Percentiles rank a stretch among this genome's conserved stretches.
Conservation (phyloP, 352 stramenopile genomes). For the Phytophthora citrophthora region DNA sequence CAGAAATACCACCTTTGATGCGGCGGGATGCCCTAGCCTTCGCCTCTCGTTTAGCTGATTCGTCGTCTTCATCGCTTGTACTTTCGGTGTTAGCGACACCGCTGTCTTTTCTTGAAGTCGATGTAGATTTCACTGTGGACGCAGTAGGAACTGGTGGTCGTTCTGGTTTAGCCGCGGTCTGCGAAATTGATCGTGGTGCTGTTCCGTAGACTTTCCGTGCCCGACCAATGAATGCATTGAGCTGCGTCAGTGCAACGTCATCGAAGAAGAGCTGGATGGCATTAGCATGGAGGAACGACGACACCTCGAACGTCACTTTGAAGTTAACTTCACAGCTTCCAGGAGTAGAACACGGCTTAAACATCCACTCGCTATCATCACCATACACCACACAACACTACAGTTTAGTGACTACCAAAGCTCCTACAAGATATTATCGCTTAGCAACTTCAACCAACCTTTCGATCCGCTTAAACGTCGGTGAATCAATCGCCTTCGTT, state of each 20-base stretch:
- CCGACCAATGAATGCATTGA: constrained; percentile 83
- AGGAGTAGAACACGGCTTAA: constrained; percentile 54
- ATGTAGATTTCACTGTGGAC: constrained; percentile 7
- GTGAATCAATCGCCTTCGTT: constrained; percentile 81
- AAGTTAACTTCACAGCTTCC: constrained; percentile 78
- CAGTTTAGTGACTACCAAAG: constrained; percentile 12
- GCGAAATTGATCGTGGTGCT: constrained; percentile 14
- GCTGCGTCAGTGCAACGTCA: constrained; percentile 78
- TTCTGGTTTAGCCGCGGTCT: constrained; percentile 11
- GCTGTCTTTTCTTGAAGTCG: not conserved
- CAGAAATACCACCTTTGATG: constrained; percentile 60
- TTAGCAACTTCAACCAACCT: constrained; percentile 44
- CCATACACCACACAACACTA: not conserved
- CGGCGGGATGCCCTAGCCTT: constrained; percentile 29
- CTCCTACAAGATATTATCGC: not conserved
- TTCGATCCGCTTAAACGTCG: constrained; percentile 88
- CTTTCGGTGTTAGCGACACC: not conserved
- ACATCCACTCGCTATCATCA: constrained; percentile 70
- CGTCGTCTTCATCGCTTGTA: constrained; percentile 3
- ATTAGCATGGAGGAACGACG: constrained; percentile 81
- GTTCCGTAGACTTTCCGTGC: constrained; percentile 60
- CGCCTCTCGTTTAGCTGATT: constrained; percentile 12
- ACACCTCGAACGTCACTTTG: constrained; percentile 83
- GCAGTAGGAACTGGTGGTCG: not conserved
- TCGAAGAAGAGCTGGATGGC: constrained; percentile 88